Conservation (phyloP, 2,329 filamentous ascomycete genomes). For the Alternaria sp. region DNA sequence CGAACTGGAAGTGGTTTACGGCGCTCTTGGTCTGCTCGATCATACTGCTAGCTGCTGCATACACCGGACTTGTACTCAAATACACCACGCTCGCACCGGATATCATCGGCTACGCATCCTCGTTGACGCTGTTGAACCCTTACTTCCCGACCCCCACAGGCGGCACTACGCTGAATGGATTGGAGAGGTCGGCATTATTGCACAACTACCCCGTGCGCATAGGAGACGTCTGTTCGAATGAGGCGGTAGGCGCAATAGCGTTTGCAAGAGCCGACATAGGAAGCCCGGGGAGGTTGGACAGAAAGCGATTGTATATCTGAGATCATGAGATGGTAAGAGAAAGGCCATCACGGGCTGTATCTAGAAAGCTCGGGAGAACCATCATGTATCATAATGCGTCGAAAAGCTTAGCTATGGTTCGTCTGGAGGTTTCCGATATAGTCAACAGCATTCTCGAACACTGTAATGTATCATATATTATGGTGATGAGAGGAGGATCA, state of each 20-base stretch:
- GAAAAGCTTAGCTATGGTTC: not conserved
- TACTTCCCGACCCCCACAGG: slow-evolving; percentile 13
- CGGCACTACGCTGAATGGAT: slow-evolving; percentile 10
- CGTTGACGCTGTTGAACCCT: slow-evolving; percentile 23
- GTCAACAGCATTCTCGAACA: not conserved
- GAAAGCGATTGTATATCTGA: slow-evolving; percentile 38
- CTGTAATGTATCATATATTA: slow-evolving; percentile 6
- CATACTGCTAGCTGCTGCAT: slow-evolving; percentile 37
- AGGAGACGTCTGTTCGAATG: slow-evolving; percentile 41
- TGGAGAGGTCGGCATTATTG: slow-evolving; percentile 36
- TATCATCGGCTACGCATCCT: slow-evolving; percentile 35
- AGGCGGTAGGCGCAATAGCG: slow-evolving; percentile 40
- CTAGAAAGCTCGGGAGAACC: not conserved
- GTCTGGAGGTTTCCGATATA: not conserved
- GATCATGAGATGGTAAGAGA: too few relatives aligned
- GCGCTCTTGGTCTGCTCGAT: slow-evolving; percentile 35
- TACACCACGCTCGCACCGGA: slow-evolving; percentile 41
- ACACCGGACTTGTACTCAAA: slow-evolving; percentile 38
- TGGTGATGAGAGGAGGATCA: not conserved
- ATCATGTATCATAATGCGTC: not conserved
- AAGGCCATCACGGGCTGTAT: too few relatives aligned
- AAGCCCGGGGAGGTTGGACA: slow-evolving; percentile 27
- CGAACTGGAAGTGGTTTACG: slow-evolving; percentile 41
- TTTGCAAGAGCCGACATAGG: slow-evolving; percentile 35
- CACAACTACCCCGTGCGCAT: slow-evolving; percentile 38